Evolutionary conservation across 495 filamentous ascomycete genomes (phyloP).

Genomic region (Penicillium cataractarum): DNA sequence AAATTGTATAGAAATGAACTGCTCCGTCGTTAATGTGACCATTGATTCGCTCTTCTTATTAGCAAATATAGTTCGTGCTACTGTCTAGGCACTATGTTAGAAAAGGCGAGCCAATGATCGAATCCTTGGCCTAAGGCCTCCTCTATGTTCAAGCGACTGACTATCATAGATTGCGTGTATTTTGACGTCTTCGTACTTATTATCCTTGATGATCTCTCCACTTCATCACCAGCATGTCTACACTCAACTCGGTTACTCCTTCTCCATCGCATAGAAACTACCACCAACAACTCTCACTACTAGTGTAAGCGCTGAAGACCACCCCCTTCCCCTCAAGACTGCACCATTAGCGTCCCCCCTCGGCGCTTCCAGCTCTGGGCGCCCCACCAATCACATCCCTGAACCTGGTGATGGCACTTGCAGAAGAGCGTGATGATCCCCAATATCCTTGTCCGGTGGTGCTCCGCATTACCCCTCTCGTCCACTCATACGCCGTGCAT

Average conservation of each 20-base stretch:
- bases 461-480: conserved; percentile 14
- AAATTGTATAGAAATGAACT: background rate
- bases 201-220: background rate
- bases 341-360: conserved; percentile 20
- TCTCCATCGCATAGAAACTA: background rate
- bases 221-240: background rate
- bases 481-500: conserved; percentile 21
- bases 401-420: conserved; percentile 26
- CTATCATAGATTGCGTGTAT: background rate
- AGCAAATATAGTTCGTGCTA: background rate
- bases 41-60: background rate
- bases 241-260: background rate
- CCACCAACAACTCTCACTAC: background rate
- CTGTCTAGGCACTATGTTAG: background rate
- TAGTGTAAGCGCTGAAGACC: conserved; percentile 14
- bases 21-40: background rate
- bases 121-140: too few species aligned
- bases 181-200: background rate
- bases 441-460: conserved; percentile 22
- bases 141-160: background rate
- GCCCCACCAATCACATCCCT: conserved; percentile 21
- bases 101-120: too few species aligned
- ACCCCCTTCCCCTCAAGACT: conserved; percentile 11
- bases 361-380: conserved; percentile 25
- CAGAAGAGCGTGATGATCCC: conserved; percentile 33